Percentiles rank a stretch among this genome's conserved stretches.
Conservation (phyloP, 164 flowering plant genomes). For the Aristolochia contorta region DNA sequence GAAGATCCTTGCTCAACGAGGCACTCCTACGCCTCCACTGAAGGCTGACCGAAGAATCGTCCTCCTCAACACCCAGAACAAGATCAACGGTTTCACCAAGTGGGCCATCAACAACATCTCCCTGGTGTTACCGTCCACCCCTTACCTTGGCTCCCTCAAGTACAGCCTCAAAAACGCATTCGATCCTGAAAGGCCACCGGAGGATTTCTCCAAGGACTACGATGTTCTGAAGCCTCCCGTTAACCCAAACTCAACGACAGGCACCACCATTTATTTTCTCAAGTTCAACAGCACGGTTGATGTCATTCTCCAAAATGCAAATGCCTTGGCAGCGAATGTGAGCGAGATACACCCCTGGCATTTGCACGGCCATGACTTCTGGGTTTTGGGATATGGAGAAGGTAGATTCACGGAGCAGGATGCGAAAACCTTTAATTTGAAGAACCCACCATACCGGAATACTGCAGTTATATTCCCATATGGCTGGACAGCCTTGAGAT, state of each 20-base stretch:
- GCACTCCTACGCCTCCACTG: constrained; percentile 49
- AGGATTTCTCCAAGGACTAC: constrained; percentile 28
- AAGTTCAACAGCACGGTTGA: constrained; percentile 39
- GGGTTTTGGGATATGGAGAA: constrained; percentile 88
- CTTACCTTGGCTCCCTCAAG: constrained; percentile 66
- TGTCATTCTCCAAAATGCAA: constrained; percentile 79
- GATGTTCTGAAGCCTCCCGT: constrained; percentile 45
- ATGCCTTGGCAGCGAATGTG: constrained; percentile 28
- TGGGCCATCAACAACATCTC: constrained; percentile 90
- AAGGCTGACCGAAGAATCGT: constrained; percentile 30
- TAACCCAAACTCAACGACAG: constrained; percentile 41
- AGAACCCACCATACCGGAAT: constrained; percentile 64
- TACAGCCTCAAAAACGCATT: constrained; percentile 30
- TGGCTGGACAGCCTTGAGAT: constrained; percentile 94
- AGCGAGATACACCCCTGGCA: constrained; percentile 98
- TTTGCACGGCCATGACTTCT: constrained; percentile 88
- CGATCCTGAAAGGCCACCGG: constrained; percentile 37
- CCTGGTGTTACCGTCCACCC: constrained; percentile 57
- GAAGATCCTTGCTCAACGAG: constrained; percentile 30
- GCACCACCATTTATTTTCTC: constrained; percentile 49
- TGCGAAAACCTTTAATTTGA: constrained; percentile 36
- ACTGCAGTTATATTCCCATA: constrained; percentile 66
- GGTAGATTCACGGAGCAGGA: constrained; percentile 45
- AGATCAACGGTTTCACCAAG: constrained; percentile 49
- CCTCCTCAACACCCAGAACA: constrained; percentile 83